These are phyloP conservation scores for Neurospora sp. DNA, from an alignment of 495 filamentous ascomycete genomes.

Conservation along the genomic window DNA sequence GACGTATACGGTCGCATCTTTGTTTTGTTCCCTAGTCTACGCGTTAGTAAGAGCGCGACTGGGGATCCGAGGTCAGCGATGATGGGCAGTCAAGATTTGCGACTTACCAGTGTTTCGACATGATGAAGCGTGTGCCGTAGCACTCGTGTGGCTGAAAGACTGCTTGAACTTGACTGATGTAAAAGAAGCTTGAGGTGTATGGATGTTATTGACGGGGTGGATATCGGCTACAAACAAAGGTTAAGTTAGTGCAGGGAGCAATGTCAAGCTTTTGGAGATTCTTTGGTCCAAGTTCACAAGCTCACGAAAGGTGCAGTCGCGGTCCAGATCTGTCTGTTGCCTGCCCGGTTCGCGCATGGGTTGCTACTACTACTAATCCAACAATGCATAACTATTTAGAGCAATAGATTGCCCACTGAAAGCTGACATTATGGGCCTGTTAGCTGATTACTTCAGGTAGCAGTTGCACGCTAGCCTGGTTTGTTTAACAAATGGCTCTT, in stretches of 20 bases:
- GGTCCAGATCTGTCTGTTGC: neutral
- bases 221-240: neutral
- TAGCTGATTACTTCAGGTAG: neutral
- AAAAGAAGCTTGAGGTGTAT: neutral
- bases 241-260: neutral
- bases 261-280: neutral
- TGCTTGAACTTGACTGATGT: neutral
- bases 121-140: conserved; percentile 2
- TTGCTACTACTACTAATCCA: neutral
- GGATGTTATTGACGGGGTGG: neutral
- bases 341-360: neutral
- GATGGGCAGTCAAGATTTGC: neutral
- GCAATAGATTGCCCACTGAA: neutral
- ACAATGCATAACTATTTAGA: neutral
- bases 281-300: neutral
- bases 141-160: neutral
- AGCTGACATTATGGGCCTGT: fast-evolving
- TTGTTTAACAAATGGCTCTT: neutral
- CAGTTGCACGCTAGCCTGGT: neutral
- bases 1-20: conserved; percentile 96
- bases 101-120: conserved; percentile 61
- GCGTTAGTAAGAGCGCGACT: neutral
- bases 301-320: neutral
- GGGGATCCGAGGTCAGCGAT: neutral
- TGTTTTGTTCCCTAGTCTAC: conserved; percentile 81